These are phyloP conservation scores for Pilatotrama ljubarskyi DNA, from an alignment of 768 basidiomycete species.

Conservation along the genomic window DNA sequence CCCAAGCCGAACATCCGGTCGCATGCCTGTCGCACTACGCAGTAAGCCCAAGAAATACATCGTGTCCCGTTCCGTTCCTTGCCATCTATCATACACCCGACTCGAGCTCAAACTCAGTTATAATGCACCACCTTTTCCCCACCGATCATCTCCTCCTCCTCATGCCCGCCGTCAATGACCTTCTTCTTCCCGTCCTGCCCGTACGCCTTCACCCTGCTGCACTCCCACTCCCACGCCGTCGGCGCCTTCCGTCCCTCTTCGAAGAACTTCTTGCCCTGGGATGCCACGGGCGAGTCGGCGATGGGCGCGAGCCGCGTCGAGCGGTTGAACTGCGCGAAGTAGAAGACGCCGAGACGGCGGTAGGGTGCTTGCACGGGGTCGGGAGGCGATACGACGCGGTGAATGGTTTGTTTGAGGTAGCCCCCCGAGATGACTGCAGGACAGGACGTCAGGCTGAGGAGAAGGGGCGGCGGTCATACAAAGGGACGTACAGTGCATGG, in stretches of 20 bases:
- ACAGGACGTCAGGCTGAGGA: not conserved
- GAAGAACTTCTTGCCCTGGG: slow-evolving; percentile 13
- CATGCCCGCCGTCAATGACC: slow-evolving; percentile 12
- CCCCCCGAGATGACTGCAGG: slow-evolving; percentile 11
- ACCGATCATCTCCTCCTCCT: slow-evolving; percentile 15
- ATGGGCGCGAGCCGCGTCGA: slow-evolving; percentile 15
- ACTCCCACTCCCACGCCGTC: slow-evolving; percentile 18
- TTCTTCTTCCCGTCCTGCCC: slow-evolving; percentile 14
- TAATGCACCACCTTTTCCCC: slow-evolving; percentile 17
- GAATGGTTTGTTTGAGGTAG: slow-evolving; percentile 13
- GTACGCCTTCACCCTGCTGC: slow-evolving; percentile 14
- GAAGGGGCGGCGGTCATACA: not conserved
- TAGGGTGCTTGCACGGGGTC: slow-evolving; percentile 9
- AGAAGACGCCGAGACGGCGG: slow-evolving; percentile 14
- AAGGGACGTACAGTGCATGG: slow-evolving; percentile 11
- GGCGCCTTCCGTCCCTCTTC: slow-evolving; percentile 6
- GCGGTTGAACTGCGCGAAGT: slow-evolving; percentile 17
- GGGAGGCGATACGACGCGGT: slow-evolving; percentile 12
- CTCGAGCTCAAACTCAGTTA: not conserved
- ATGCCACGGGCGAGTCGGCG: slow-evolving; percentile 8
- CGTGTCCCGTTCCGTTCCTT: too few relatives aligned
- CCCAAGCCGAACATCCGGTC: too few relatives aligned
- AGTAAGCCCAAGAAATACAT: too few relatives aligned
- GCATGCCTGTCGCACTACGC: too few relatives aligned
- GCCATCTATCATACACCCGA: too few relatives aligned